Percentiles rank a stretch among this genome's conserved stretches.
These are phyloP conservation scores for Chiua virens DNA, from an alignment of 768 basidiomycete species.

Conservation along the genomic window DNA sequence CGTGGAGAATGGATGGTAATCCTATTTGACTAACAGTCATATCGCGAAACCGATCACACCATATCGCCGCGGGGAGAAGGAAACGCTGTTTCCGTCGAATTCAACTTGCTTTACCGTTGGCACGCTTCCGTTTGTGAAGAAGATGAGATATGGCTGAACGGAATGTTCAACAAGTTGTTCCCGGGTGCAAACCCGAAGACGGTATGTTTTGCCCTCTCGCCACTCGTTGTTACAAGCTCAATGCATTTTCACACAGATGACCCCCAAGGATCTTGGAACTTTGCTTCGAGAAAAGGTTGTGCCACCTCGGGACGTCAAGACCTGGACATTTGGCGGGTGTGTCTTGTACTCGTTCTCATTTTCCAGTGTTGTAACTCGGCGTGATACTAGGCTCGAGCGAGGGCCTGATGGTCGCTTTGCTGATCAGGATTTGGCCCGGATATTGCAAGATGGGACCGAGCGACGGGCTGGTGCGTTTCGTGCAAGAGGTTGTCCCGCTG, in stretches of 20 bases:
- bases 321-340: conserved; percentile 59
- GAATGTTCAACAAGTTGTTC: conserved; percentile 46
- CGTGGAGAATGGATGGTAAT: not conserved
- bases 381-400: conserved; percentile 46
- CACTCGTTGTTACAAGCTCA: not conserved
- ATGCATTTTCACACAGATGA: conserved; percentile 11
- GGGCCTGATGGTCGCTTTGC: conserved; percentile 53
- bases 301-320: conserved; percentile 27
- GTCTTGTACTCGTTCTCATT: not conserved
- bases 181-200: conserved; percentile 38
- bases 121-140: conserved; percentile 57
- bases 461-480: conserved; percentile 60
- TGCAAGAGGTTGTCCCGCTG: conserved; percentile 68
- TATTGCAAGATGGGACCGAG: conserved; percentile 64
- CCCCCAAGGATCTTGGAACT: conserved; percentile 19
- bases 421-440: conserved; percentile 60
- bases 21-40: conserved; percentile 35
- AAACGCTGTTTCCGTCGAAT: conserved; percentile 76
- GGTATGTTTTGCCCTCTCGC: conserved; percentile 28
- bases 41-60: conserved; percentile 50
- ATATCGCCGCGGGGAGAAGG: conserved; percentile 67
- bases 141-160: conserved; percentile 57
- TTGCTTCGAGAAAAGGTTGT: conserved; percentile 11
- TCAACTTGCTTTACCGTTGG: conserved; percentile 63
- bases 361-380: not conserved